phyloP scores from a whole-genome alignment of 352 stramenopile genomes.

The Pythium scleroteichum region DNA sequence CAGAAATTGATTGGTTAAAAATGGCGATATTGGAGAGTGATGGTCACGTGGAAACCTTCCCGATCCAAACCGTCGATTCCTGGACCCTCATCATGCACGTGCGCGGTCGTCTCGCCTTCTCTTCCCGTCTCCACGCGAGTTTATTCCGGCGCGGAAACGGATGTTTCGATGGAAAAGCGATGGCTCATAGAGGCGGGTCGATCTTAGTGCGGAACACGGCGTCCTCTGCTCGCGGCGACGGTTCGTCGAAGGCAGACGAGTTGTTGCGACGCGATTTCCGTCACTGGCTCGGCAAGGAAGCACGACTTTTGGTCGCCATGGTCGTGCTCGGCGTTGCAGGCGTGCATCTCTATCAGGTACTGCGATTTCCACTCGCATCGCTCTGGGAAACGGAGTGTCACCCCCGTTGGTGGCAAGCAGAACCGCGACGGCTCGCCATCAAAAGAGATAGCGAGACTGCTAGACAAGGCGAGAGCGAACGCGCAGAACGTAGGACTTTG shows the following conservation, averaged over 20 bases:
- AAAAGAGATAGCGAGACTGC: slow-evolving; percentile 49
- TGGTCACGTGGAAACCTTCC: neutral
- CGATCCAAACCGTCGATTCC: too few species aligned
- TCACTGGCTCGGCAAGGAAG: slow-evolving; percentile 58
- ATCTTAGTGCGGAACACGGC: neutral
- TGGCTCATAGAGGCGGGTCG: too few species aligned
- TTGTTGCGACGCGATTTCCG: slow-evolving; percentile 65
- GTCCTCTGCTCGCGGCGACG: neutral
- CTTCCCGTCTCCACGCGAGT: too few species aligned
- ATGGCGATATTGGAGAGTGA: slow-evolving; percentile 2
- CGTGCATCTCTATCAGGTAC: slow-evolving; percentile 73
- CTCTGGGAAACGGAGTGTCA: neutral
- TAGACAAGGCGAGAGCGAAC: slow-evolving; percentile 53
- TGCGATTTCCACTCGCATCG: neutral
- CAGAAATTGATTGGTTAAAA: slow-evolving; percentile 21
- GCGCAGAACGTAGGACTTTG: slow-evolving; percentile 37
- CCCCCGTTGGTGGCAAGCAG: slow-evolving; percentile 21
- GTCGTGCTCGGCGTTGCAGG: slow-evolving; percentile 45
- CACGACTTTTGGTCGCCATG: slow-evolving; percentile 45
- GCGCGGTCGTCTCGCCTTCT: too few species aligned
- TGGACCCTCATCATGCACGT: too few species aligned
- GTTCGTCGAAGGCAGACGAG: slow-evolving; percentile 33
- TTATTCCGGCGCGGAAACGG: too few species aligned
- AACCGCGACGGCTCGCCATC: slow-evolving; percentile 62
- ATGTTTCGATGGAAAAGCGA: too few species aligned